Conservation (phyloP, 139 green algal species). For the Micractinium conductrix region DNA sequence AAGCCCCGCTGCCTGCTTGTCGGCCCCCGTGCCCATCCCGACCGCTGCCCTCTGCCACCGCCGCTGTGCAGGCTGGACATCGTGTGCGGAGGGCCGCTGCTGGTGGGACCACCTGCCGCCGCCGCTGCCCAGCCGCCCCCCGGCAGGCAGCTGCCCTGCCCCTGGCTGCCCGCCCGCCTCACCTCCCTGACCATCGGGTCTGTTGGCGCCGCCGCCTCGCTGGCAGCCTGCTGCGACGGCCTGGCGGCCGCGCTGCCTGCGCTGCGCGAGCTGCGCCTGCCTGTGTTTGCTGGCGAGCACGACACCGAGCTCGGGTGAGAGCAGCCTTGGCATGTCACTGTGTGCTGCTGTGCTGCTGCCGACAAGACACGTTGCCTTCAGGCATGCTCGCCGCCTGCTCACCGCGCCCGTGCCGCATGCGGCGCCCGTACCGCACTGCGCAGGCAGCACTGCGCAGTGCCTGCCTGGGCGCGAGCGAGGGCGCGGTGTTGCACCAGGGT, state of each 20-base stretch:
- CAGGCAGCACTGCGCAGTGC: too few species aligned
- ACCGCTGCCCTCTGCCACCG: too few species aligned
- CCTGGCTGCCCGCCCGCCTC: neutral
- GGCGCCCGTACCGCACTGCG: too few species aligned
- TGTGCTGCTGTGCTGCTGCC: too few species aligned
- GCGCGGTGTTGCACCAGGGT: too few species aligned
- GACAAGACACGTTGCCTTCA: too few species aligned
- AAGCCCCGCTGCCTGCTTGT: too few species aligned
- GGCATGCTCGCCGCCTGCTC: too few species aligned
- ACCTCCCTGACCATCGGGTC: neutral
- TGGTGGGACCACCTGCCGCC: neutral
- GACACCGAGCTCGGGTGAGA: neutral
- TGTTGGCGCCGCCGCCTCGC: neutral
- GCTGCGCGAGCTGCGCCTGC: neutral
- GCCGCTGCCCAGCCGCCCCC: neutral
- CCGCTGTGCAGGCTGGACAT: neutral
- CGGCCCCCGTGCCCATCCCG: too few species aligned
- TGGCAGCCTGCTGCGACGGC: neutral
- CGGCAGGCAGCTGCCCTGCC: neutral
- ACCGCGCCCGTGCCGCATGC: too few species aligned
- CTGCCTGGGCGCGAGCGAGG: too few species aligned
- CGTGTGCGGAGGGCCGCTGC: neutral
- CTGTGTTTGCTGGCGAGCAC: neutral
- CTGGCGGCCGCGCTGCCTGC: neutral
- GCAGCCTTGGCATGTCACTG: too few species aligned